These are phyloP conservation scores for Papilionanthe hybrid DNA, from an alignment of 116 monocot genomes.

Conservation along the genomic window DNA sequence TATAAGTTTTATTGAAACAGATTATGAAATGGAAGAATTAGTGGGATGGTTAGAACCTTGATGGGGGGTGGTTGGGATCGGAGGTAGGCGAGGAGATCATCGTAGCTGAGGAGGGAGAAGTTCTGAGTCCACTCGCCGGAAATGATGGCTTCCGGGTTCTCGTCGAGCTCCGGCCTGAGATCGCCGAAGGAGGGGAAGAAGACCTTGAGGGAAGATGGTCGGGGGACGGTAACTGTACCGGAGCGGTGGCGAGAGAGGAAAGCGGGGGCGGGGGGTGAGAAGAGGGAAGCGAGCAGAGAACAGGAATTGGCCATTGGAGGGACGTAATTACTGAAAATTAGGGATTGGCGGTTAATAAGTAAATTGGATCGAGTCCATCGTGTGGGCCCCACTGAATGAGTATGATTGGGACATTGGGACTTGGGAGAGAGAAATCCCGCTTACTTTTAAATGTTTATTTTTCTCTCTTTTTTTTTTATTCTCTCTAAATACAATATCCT, in stretches of 20 bases:
- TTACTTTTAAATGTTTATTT: too few relatives aligned
- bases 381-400: too few relatives aligned
- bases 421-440: too few relatives aligned
- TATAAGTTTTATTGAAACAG: too few relatives aligned
- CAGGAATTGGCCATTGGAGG: neutral
- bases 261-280: neutral
- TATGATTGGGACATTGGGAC: too few relatives aligned
- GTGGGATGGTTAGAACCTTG: neutral
- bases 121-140: conserved; percentile 51
- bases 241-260: neutral
- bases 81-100: neutral
- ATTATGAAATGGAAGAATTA: too few relatives aligned
- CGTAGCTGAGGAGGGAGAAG: conserved; percentile 35
- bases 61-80: neutral
- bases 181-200: conserved; percentile 20
- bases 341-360: neutral
- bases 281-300: neutral
- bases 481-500: too few relatives aligned
- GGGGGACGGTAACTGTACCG: neutral
- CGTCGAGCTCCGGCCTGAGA: conserved; percentile 32
- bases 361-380: neutral
- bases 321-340: neutral
- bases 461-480: too few relatives aligned
- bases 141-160: conserved; percentile 45
- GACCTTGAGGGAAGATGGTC: neutral